phyloP scores from a whole-genome alignment of 2,329 filamentous ascomycete species.

The Beauveria rudraprayagi region DNA sequence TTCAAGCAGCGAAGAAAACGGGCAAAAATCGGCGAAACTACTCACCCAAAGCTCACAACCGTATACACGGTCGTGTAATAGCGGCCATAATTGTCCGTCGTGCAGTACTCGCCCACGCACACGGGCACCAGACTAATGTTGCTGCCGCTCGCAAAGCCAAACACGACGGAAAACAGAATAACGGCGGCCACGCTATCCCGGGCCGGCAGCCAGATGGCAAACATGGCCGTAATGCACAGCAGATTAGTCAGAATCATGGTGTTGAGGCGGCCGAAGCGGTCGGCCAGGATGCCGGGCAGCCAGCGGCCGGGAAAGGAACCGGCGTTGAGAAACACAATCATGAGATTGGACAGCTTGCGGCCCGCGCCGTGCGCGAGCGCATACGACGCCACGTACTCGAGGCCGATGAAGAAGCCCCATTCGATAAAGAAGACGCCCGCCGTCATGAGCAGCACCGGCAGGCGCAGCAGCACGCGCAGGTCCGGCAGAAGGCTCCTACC shows the following conservation, averaged over 20 bases:
- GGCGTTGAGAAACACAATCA: constrained; percentile 59
- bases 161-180: constrained; percentile 11
- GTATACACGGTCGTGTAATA: constrained; percentile 63
- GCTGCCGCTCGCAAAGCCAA: constrained; percentile 59
- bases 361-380: constrained; percentile 43
- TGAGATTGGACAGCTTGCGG: constrained; percentile 51
- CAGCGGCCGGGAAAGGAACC: constrained; percentile 54
- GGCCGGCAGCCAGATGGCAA: constrained; percentile 55
- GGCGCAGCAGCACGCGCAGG: constrained; percentile 49
- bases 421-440: constrained; percentile 24
- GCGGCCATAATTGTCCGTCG: constrained; percentile 57
- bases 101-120: constrained; percentile 61
- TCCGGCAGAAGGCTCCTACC: constrained; percentile 46
- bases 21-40: neutral
- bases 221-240: constrained; percentile 37
- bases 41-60: constrained; percentile 57
- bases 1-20: neutral
- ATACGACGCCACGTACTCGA: constrained; percentile 53
- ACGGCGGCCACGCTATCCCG: constrained; percentile 38
- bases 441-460: constrained; percentile 25
- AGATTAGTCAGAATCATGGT: constrained; percentile 51
- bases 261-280: constrained; percentile 47
- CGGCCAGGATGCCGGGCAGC: constrained; percentile 46
- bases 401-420: constrained; percentile 41
- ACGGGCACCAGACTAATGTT: constrained; percentile 63